These are phyloP conservation scores for Aphanomyces euteiches DNA, from an alignment of 352 stramenopile genomes.

Conservation along the genomic window DNA sequence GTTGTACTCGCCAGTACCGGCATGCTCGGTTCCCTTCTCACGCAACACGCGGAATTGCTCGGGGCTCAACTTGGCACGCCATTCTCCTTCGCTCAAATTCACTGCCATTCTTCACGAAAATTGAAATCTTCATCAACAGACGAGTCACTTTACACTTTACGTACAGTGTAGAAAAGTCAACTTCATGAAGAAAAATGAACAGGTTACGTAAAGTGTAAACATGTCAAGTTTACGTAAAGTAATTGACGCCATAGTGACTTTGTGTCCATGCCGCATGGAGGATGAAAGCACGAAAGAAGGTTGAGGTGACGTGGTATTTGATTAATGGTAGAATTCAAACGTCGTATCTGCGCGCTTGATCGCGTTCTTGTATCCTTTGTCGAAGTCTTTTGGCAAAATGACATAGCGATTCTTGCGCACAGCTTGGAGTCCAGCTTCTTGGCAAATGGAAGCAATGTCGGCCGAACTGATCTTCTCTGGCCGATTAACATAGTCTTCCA, in stretches of 20 bases:
- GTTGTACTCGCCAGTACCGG: constrained; percentile 86
- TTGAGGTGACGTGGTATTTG: too few relatives aligned
- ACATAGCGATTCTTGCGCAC: constrained; percentile 99
- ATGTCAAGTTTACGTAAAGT: background rate
- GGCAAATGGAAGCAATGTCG: constrained; percentile 98
- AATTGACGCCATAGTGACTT: too few relatives aligned
- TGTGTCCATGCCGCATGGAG: too few relatives aligned
- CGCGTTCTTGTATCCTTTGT: constrained; percentile 99
- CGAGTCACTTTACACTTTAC: background rate
- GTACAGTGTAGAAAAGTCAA: background rate
- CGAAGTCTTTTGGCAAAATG: constrained; percentile 99
- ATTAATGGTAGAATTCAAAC: constrained; percentile 97
- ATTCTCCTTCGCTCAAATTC: constrained; percentile 70
- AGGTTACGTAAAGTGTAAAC: background rate
- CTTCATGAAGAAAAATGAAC: background rate
- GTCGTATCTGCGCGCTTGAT: constrained; percentile 99
- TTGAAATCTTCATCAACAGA: background rate
- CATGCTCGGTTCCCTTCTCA: constrained; percentile 86
- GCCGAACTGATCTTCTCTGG: constrained; percentile 99
- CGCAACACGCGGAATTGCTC: constrained; percentile 85
- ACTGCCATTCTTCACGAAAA: constrained; percentile 18
- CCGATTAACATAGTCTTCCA: constrained; percentile 99
- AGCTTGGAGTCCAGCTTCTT: constrained; percentile 98
- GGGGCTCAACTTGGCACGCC: constrained; percentile 70
- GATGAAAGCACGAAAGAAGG: too few relatives aligned